Base-by-base conservation (phyloP, 371 early-diverging fungal genomes). In the Blakeslea trispora region DNA sequence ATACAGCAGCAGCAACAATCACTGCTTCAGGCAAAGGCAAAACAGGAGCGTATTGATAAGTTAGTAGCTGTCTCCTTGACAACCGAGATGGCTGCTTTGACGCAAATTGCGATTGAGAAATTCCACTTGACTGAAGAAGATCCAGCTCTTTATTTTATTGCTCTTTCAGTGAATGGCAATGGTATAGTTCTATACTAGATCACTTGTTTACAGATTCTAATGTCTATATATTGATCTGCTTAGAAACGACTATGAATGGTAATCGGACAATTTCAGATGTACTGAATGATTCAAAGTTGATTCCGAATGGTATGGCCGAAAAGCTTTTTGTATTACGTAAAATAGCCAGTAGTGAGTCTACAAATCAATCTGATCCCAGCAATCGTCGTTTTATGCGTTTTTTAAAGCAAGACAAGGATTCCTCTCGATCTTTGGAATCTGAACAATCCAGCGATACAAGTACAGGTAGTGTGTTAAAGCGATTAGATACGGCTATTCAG, bases 51-150 rank as follows among this genome's bases (percentile, higher is more conserved):
- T 13, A 76, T 79, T 13, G 77, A 79, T 47, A 79, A 79, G 47
- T 17, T 79, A 28, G 70, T 79, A 6, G 77, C 77, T 0, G 58
- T 75, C 9, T 60, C 71, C 0, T 57, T 69, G 0, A 61, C 46
- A 8, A 66, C 60, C 23, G 49, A 55, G 1, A 69, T 79, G 22
- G 55, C 66, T 2, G 80, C 74, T 5, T 50, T 74, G 22, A 71
- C 63, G 5, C 45, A 35, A 4, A 68, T 64, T 19, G 75, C 77
- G 1, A 32, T 76, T 13, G 80, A 79, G n/a, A 79, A 79, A 18
- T 79, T 79, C 39, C 80, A 79, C 50, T 57, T 79, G 21, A 31
- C 43, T 14, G 57, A 59, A 11, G 53, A 60, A 41, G 61, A 57
- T 11, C 19, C 46, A n/a, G 22, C 22, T 0, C 34, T 22, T 7